Percentiles rank a stretch among this genome's conserved stretches.
These are phyloP conservation scores for Conticribra guillardii DNA, from an alignment of 108 stramenopile species.

Conservation along the genomic window DNA sequence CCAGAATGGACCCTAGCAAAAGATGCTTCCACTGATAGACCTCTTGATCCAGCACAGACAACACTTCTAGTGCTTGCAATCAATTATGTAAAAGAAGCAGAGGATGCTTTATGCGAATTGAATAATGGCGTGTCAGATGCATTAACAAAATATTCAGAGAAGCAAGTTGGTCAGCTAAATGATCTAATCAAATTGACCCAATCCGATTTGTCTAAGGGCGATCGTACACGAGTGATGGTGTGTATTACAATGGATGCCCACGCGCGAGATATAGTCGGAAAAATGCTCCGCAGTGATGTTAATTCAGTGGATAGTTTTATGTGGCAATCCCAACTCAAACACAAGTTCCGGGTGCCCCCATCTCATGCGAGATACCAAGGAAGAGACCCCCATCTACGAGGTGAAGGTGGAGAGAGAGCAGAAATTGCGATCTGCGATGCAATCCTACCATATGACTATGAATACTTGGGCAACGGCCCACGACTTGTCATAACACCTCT, in stretches of 20 bases:
- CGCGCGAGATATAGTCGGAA: conserved; percentile 78
- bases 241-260: conserved; percentile 90
- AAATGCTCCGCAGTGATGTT: conserved; percentile 70
- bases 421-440: conserved; percentile 86
- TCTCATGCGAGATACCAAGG: conserved; percentile 53
- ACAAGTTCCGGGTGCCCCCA: conserved; percentile 78
- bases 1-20: conserved; percentile 75
- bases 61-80: conserved; percentile 74
- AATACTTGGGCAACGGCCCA: conserved; percentile 85
- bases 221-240: conserved; percentile 78
- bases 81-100: conserved; percentile 72
- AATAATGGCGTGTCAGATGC: conserved; percentile 56
- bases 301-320: conserved; percentile 57
- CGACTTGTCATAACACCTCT: conserved; percentile 85
- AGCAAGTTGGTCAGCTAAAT: conserved; percentile 71
- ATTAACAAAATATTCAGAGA: conserved; percentile 53
- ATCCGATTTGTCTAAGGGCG: conserved; percentile 69
- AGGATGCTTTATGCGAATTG: conserved; percentile 57
- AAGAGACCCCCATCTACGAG: conserved; percentile 65
- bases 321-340: conserved; percentile 90
- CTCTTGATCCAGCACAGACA: conserved; percentile 80
- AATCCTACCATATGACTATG: conserved; percentile 80
- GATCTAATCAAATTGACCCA: conserved; percentile 78
- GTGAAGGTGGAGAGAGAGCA: conserved; percentile 63
- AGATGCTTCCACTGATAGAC: conserved; percentile 36